Evolutionary conservation across 2,329 filamentous ascomycete species (phyloP).

Genomic region (Akanthomyces uredinophilus): DNA sequence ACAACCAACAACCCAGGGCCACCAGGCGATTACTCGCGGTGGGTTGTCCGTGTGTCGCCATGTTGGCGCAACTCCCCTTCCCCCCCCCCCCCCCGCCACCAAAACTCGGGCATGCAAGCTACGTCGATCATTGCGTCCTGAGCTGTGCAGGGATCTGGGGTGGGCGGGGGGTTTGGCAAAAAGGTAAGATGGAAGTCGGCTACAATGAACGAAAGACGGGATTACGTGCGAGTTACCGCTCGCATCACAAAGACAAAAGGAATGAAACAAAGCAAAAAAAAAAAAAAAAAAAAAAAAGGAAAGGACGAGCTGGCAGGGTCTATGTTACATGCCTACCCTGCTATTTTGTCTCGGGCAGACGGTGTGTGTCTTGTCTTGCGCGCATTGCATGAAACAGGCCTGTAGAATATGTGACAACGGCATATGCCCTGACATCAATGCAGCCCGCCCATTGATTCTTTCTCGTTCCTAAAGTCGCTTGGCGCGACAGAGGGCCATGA

Average conservation of each 20-base stretch:
- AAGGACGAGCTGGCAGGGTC: too few species aligned
- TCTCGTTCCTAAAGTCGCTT: neutral
- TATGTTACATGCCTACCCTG: neutral
- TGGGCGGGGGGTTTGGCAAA: neutral
- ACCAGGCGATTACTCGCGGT: neutral
- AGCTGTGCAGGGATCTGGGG: conserved; percentile 10
- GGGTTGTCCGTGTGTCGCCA: neutral
- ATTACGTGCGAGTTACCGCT: too few species aligned
- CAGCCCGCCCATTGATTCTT: neutral
- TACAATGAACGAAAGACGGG: too few species aligned
- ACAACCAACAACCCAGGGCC: neutral
- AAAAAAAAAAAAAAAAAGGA: too few species aligned
- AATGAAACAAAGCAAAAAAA: too few species aligned
- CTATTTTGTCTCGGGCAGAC: neutral
- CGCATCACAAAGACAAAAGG: too few species aligned
- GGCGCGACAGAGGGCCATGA: neutral
- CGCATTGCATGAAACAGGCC: neutral
- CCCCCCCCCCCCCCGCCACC: neutral
- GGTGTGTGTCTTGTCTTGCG: neutral
- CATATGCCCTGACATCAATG: neutral
- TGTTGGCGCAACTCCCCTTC: neutral
- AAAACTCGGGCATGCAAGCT: neutral
- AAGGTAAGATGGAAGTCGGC: too few species aligned
- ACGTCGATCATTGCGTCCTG: conserved; percentile 7
- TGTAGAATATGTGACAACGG: neutral